Evolutionary conservation across 108 stramenopile species (phyloP).

Genomic region (Cyclotella choctawhatcheeana): DNA sequence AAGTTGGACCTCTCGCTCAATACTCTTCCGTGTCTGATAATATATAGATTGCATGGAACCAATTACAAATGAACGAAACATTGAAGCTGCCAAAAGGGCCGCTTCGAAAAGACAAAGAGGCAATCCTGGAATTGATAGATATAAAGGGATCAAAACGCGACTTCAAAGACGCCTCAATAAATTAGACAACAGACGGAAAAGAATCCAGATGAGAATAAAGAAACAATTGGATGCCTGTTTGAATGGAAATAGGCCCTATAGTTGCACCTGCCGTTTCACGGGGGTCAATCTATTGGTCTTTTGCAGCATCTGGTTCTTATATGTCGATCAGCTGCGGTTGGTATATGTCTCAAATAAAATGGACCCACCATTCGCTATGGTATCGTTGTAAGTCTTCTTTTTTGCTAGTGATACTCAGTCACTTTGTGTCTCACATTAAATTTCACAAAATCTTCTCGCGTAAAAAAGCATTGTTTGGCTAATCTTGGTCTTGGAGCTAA

Average conservation of each 20-base stretch:
- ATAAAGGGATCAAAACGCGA: conserved; percentile 38
- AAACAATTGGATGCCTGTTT: conserved; percentile 22
- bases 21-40: not conserved
- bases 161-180: not conserved
- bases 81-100: conserved; percentile 34
- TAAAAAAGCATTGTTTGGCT: conserved; percentile 66
- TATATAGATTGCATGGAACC: conserved; percentile 53
- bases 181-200: not conserved
- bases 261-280: conserved; percentile 59
- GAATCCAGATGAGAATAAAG: conserved; percentile 12
- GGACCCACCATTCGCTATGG: conserved; percentile 61
- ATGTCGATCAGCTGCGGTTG: conserved; percentile 68
- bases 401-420: not conserved
- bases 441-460: not conserved
- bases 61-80: conserved; percentile 24
- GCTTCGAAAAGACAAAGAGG: conserved; percentile 7
- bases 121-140: not conserved
- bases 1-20: not conserved
- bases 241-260: conserved; percentile 58
- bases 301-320: conserved; percentile 77
- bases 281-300: conserved; percentile 80
- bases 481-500: conserved; percentile 70
- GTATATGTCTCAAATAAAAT: conserved; percentile 57
- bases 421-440: not conserved
- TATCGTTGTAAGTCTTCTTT: conserved; percentile 60